Evolutionary conservation across 441 rosid genomes (phyloP).

Genomic region (Adansonia grandidieri): DNA sequence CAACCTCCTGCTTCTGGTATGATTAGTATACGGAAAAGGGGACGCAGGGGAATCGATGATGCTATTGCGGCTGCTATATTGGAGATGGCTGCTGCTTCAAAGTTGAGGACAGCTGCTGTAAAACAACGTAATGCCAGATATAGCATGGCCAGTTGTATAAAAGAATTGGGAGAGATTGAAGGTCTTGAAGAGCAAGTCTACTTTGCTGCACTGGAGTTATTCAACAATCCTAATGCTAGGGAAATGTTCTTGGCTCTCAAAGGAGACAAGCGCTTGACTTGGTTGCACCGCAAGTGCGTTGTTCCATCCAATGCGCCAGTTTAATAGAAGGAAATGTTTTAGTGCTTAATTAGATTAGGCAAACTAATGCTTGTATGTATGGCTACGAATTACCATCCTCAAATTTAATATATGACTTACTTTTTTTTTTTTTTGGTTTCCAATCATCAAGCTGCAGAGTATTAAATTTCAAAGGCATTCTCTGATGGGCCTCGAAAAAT

Average conservation of each 20-base stretch:
- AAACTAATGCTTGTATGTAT: neutral
- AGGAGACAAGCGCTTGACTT: constrained; percentile 44
- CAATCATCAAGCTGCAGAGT: neutral
- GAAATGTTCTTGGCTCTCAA: constrained; percentile 60
- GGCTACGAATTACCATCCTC: neutral
- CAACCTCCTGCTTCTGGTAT: constrained; percentile 22
- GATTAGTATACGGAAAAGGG: constrained; percentile 40
- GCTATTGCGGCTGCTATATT: constrained; percentile 56
- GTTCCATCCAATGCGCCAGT: constrained; percentile 12
- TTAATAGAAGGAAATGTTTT: constrained; percentile 6
- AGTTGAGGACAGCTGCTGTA: constrained; percentile 44
- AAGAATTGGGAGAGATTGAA: constrained; percentile 45
- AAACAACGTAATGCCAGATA: constrained; percentile 37
- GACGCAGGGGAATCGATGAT: constrained; percentile 58
- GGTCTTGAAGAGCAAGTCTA: constrained; percentile 46
- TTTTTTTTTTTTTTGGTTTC: neutral
- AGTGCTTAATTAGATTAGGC: neutral
- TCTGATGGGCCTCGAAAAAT: neutral
- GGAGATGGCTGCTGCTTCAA: constrained; percentile 63
- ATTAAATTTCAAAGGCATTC: neutral
- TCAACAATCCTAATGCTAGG: constrained; percentile 53
- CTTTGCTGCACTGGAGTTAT: constrained; percentile 57
- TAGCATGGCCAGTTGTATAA: constrained; percentile 56
- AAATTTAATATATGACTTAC: neutral
- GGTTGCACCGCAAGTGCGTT: constrained; percentile 52